Base-by-base conservation (phyloP, 352 stramenopile genomes). In the Phytophthora cajani region DNA sequence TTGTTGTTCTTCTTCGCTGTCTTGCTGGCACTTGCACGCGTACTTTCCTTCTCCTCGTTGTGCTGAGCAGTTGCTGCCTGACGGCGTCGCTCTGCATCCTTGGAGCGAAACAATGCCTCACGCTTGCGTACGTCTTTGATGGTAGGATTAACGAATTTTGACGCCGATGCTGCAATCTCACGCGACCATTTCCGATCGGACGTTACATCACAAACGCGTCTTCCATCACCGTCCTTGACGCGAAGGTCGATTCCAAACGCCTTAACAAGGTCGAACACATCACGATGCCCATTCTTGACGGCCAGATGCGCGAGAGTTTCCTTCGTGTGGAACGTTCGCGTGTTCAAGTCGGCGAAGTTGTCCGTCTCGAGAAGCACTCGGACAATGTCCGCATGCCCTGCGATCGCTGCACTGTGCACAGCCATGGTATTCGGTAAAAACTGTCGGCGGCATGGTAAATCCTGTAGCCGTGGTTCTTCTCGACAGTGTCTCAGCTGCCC, bases 221-320 rank as follows among this genome's bases (percentile, higher is more conserved):
- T 47, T 5, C 56, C 62, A 8, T 66, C 19, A 2, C 40, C 50
- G 25, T 75, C 62, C 25, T 64, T 62, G 10, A 53, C 58, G 1
- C 42, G 25, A 56, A 67, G 4, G 32, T 74, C 46, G 2, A 44
- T 62, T n/a, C 68, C 68, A 12, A 75, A 68, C 0, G 6, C 21
- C 14, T 16, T 32, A 46, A 75, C 52, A 11, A 62, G 11, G 3
- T 55, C 23, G 14, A 58, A 72, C 21, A 72, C 23, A 9, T 59
- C 32, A 17, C 60, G 67, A 33, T 73, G 58, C 0, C 58, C 64
- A 6, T 66, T 16, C 46, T 70, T 65, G 2, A 73, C 72, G n/a
- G 63, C 62, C n/a, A 76, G 52, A n/a, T 73, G 67, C 4, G 61
- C 55, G 9, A 79, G 59, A 23, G 67, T 63, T 49, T 79, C 67